Conservation (phyloP, 2,329 filamentous ascomycete genomes). For the Diplodia mutila region DNA sequence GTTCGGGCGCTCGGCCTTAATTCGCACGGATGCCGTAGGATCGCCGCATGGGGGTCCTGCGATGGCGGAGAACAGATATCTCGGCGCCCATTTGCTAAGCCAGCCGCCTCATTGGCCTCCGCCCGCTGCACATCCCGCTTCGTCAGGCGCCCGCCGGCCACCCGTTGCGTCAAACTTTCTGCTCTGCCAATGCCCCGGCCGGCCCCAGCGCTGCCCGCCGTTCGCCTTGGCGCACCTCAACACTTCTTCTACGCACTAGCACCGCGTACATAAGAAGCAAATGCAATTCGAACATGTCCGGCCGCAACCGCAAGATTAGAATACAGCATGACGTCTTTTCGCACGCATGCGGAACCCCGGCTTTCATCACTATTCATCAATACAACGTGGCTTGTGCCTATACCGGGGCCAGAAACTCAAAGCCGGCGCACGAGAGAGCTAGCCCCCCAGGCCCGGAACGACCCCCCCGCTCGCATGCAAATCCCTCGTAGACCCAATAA, state of each 20-base stretch:
- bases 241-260: neutral
- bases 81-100: neutral
- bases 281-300: slow-evolving; percentile 14
- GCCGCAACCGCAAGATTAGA: slow-evolving; percentile 22
- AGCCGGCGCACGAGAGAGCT: slow-evolving; percentile 11
- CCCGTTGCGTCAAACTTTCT: slow-evolving; percentile 10
- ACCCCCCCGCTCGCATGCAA: slow-evolving; percentile 9
- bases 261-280: neutral
- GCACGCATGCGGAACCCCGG: slow-evolving; percentile 23
- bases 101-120: slow-evolving; percentile 12
- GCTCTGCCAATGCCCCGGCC: no score
- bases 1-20: slow-evolving; percentile 12
- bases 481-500: slow-evolving; percentile 18
- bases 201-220: neutral
- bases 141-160: neutral
- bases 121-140: neutral
- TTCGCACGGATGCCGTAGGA: slow-evolving; percentile 12
- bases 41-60: neutral
- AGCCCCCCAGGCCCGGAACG: slow-evolving; percentile 5
- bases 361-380: slow-evolving; percentile 24
- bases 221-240: slow-evolving; percentile 17
- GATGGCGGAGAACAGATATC: neutral
- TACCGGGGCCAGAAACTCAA: slow-evolving; percentile 14
- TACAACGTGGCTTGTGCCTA: slow-evolving; percentile 17
- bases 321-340: slow-evolving; percentile 25